A percentile compares a stretch with the other conserved stretches of the same genome.
Conservation (phyloP, 495 filamentous ascomycete genomes). For the Lepidopterella palustris region DNA sequence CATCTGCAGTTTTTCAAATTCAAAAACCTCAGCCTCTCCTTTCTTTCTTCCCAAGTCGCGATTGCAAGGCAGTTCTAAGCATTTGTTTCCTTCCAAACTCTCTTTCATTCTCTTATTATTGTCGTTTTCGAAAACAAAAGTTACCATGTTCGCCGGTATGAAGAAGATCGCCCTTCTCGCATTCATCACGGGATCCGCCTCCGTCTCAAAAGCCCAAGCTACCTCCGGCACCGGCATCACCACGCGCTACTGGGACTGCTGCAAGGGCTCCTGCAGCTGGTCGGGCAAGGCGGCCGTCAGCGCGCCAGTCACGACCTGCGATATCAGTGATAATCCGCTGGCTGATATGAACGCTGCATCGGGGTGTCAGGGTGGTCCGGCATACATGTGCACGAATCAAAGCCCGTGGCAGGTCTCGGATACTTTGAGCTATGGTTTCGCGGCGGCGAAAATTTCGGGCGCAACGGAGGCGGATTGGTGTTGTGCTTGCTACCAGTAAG, state of each 20-base stretch:
- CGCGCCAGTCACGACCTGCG: slow-evolving; percentile 50
- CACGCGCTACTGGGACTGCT: slow-evolving; percentile 67
- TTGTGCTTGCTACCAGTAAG: slow-evolving; percentile 58
- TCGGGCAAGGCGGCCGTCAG: slow-evolving; percentile 47
- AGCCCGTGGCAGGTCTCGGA: slow-evolving; percentile 57
- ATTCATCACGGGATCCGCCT: slow-evolving; percentile 20
- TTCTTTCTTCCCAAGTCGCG: no score
- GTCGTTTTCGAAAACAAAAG: background rate
- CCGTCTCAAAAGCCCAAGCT: slow-evolving; percentile 23
- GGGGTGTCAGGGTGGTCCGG: slow-evolving; percentile 45
- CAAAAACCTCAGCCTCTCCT: no score
- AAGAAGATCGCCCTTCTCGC: slow-evolving; percentile 19
- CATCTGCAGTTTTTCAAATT: no score
- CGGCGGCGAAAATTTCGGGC: slow-evolving; percentile 51
- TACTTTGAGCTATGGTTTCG: slow-evolving; percentile 54
- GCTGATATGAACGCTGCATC: slow-evolving; percentile 34
- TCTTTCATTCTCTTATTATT: background rate
- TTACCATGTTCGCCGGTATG: slow-evolving; percentile 19
- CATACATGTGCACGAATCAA: slow-evolving; percentile 59
- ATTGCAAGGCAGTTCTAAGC: no score
- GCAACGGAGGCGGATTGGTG: slow-evolving; percentile 53
- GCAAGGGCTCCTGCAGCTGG: slow-evolving; percentile 63
- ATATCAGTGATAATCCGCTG: slow-evolving; percentile 48
- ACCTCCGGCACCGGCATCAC: slow-evolving; percentile 42
- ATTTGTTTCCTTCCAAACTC: no score